Conservation (phyloP, 768 basidiomycete species). For the Mycena vitilis region DNA sequence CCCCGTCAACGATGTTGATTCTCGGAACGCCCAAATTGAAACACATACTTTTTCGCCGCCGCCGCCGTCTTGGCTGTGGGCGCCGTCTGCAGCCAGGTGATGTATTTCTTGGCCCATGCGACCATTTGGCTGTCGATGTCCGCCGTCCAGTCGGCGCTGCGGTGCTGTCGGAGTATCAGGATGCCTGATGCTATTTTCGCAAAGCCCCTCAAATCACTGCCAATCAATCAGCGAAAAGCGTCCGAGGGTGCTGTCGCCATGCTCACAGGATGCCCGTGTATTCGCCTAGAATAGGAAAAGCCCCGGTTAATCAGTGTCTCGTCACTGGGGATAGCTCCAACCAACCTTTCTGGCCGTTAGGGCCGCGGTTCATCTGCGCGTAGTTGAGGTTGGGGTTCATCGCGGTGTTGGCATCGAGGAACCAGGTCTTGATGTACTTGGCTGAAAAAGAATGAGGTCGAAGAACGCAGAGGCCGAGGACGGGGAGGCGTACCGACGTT, state of each 20-base stretch:
- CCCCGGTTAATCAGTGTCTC: not conserved
- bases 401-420: conserved; percentile 61
- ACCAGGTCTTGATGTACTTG: conserved; percentile 66
- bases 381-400: conserved; percentile 79
- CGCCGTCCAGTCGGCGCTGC: conserved; percentile 65
- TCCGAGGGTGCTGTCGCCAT: too few species aligned
- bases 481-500: conserved; percentile 47
- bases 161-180: conserved; percentile 61
- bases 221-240: not conserved
- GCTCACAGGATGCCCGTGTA: conserved; percentile 67
- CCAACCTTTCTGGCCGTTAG: conserved; percentile 51
- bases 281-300: conserved; percentile 9
- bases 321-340: conserved; percentile 37
- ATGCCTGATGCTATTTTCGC: conserved; percentile 66
- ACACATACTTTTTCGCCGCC: conserved; percentile 59
- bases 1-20: not conserved
- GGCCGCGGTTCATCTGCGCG: conserved; percentile 62
- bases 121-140: conserved; percentile 62
- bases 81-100: conserved; percentile 65
- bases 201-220: conserved; percentile 69
- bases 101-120: conserved; percentile 65
- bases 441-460: conserved; percentile 39
- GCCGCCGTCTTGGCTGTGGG: conserved; percentile 60
- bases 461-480: not conserved
- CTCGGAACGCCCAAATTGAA: not conserved